phyloP scores from a whole-genome alignment of 371 early-diverging fungal species.

The Mucor piriformis region DNA sequence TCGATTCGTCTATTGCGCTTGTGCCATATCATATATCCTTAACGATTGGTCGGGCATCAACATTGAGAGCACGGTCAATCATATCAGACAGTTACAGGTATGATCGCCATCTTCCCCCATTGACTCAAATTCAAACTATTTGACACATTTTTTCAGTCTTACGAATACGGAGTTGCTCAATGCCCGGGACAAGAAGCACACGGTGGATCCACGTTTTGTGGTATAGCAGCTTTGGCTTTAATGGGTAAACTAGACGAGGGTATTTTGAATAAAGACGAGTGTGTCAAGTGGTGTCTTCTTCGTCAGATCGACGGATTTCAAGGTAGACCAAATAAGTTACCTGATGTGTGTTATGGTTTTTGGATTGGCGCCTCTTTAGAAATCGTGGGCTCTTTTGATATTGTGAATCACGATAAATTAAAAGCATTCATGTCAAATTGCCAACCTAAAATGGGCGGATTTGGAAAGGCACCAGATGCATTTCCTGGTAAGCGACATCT shows the following conservation, averaged over 20 bases:
- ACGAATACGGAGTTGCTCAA: slow-evolving; percentile 86
- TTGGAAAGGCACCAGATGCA: slow-evolving; percentile 71
- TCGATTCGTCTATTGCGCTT: slow-evolving; percentile 92
- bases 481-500: slow-evolving; percentile 59
- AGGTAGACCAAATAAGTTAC: slow-evolving; percentile 88
- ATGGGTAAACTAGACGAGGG: slow-evolving; percentile 66
- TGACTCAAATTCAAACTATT: slow-evolving; percentile 3
- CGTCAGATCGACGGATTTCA: slow-evolving; percentile 88
- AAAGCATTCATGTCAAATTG: slow-evolving; percentile 67
- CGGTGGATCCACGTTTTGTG: slow-evolving; percentile 93
- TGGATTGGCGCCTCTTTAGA: slow-evolving; percentile 93
- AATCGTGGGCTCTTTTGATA: slow-evolving; percentile 67
- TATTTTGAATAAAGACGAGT: slow-evolving; percentile 57
- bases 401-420: slow-evolving; percentile 61
- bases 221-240: slow-evolving; percentile 82
- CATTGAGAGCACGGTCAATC: slow-evolving; percentile 58
- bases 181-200: slow-evolving; percentile 85
- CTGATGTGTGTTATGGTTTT: slow-evolving; percentile 98
- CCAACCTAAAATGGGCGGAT: slow-evolving; percentile 74
- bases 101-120: no score
- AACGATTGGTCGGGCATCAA: slow-evolving; percentile 90
- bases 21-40: slow-evolving; percentile 78
- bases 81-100: slow-evolving; percentile 72
- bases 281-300: slow-evolving; percentile 80
- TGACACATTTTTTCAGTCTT: slow-evolving; percentile 45